Conservation (phyloP, 2,329 filamentous ascomycete genomes). For the Aphanocladium album region DNA sequence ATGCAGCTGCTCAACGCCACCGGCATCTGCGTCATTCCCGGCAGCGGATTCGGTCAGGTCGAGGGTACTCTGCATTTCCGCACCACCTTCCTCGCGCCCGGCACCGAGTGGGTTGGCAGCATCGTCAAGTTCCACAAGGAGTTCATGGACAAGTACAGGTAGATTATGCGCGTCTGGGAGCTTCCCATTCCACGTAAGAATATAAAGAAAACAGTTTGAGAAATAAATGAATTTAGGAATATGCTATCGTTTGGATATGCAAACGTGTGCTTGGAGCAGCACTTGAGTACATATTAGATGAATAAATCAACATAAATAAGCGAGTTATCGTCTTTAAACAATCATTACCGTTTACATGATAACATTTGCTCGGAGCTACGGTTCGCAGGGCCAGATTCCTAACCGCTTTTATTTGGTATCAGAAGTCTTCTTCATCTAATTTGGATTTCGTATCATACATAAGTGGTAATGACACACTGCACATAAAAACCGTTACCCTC, state of each 20-base stretch:
- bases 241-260: slow-evolving; percentile 3
- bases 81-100: slow-evolving; percentile 93
- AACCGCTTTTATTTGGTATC: slow-evolving; percentile 5
- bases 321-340: background rate
- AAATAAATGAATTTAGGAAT: background rate
- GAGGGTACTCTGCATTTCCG: slow-evolving; percentile 89
- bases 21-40: slow-evolving; percentile 89
- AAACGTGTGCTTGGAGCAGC: background rate
- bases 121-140: slow-evolving; percentile 87
- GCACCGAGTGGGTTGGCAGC: slow-evolving; percentile 86
- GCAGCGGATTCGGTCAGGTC: slow-evolving; percentile 90
- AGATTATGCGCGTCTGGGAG: slow-evolving; percentile 12
- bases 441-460: slow-evolving; percentile 10
- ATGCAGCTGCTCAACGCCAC: slow-evolving; percentile 86
- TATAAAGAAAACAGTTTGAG: background rate
- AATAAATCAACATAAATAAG: background rate
- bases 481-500: background rate
- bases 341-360: background rate
- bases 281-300: background rate
- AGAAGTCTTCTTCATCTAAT: slow-evolving; percentile 11
- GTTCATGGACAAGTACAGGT: slow-evolving; percentile 79
- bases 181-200: background rate
- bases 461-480: slow-evolving; percentile 10
- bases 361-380: background rate
- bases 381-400: background rate